Percentiles rank a stretch among this genome's conserved stretches.
These are phyloP conservation scores for Peronospora farinosa DNA, from an alignment of 352 stramenopile genomes.

Conservation along the genomic window DNA sequence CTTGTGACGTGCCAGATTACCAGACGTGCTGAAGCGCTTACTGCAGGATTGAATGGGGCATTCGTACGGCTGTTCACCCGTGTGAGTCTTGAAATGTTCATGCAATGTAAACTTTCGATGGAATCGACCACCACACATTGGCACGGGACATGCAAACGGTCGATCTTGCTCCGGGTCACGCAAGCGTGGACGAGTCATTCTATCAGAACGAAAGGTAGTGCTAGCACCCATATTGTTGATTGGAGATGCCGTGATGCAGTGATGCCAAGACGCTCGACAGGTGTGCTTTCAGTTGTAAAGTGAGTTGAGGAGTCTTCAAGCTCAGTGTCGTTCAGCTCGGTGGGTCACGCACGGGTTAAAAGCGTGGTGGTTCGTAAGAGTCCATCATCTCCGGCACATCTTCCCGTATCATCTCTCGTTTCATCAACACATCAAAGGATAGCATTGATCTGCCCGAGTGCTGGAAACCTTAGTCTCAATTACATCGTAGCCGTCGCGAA, in stretches of 20 bases:
- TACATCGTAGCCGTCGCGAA: too few relatives aligned
- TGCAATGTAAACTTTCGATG: constrained; percentile 15
- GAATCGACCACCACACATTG: constrained; percentile 40
- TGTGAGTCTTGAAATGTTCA: constrained; percentile 75
- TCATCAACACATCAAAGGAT: too few relatives aligned
- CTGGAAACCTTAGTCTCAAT: too few relatives aligned
- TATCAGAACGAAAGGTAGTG: constrained; percentile 8
- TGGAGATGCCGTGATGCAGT: background rate
- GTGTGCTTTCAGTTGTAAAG: constrained; percentile 30
- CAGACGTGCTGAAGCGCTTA: constrained; percentile 52
- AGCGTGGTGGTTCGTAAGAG: too few relatives aligned
- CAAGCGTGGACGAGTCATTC: constrained; percentile 13
- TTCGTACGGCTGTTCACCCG: constrained; percentile 58
- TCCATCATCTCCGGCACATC: too few relatives aligned
- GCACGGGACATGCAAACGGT: constrained; percentile 23
- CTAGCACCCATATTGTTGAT: constrained; percentile 11
- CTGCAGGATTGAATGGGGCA: constrained; percentile 45
- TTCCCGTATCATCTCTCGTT: too few relatives aligned
- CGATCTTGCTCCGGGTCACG: constrained; percentile 29
- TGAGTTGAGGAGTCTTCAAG: constrained; percentile 19
- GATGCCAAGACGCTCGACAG: constrained; percentile 6
- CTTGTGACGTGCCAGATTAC: constrained; percentile 61
- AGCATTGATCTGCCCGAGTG: too few relatives aligned
- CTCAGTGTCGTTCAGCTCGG: too few relatives aligned
- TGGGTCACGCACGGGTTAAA: too few relatives aligned